Evolutionary conservation across 163 green algal genomes (phyloP).

Genomic region (Prototheca cutis): DNA sequence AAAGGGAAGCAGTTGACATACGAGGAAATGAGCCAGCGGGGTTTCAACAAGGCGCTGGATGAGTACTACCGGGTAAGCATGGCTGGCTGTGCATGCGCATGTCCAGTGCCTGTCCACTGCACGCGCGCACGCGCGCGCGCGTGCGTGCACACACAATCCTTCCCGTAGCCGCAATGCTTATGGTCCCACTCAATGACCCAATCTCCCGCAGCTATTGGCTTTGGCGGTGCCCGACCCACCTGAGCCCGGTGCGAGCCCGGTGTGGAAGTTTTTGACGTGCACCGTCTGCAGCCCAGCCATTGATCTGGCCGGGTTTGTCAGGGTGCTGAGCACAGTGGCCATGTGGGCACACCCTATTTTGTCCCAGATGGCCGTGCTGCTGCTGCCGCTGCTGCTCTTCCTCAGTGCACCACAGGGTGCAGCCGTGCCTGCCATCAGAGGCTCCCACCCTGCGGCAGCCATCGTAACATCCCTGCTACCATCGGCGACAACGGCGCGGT

Average conservation of each 20-base stretch:
- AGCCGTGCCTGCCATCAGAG: too few relatives aligned
- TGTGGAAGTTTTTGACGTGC: background rate
- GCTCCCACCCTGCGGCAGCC: too few relatives aligned
- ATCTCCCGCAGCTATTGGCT: background rate
- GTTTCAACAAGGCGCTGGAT: background rate
- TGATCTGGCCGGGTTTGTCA: background rate
- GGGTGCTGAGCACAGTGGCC: background rate
- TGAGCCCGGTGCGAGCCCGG: background rate
- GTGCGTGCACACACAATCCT: too few relatives aligned
- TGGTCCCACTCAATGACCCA: background rate
- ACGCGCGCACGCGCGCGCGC: too few relatives aligned
- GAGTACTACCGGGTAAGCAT: conserved; percentile 1
- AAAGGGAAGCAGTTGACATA: background rate
- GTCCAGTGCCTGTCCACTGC: too few relatives aligned
- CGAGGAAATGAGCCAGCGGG: background rate
- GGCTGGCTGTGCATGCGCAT: too few relatives aligned
- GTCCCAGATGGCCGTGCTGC: background rate
- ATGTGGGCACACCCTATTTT: too few relatives aligned
- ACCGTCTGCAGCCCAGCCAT: background rate
- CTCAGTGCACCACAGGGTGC: too few relatives aligned
- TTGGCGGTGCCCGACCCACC: too few relatives aligned
- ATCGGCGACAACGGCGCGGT: too few relatives aligned
- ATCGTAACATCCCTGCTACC: too few relatives aligned
- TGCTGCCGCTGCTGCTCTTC: background rate
- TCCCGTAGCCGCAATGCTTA: too few relatives aligned